Percentiles rank a stretch among this genome's conserved stretches.
Evolutionary conservation across 2,329 filamentous ascomycete genomes (phyloP).

Genomic region (Fusarium tuaranense): DNA sequence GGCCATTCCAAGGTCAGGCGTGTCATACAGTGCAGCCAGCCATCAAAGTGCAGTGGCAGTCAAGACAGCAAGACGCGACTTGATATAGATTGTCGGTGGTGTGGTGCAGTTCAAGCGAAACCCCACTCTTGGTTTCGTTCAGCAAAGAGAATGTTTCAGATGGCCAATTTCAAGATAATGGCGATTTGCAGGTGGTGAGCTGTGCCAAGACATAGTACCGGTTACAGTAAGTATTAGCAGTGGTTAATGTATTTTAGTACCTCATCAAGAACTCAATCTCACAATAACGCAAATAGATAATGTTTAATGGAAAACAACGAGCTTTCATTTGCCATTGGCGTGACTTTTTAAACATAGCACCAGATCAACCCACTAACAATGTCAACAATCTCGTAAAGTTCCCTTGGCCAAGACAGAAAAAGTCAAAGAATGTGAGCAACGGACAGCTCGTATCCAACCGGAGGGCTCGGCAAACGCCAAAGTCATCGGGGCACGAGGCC

Average conservation of each 20-base stretch:
- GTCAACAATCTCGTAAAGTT: neutral
- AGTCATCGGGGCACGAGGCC: slow-evolving; percentile 18
- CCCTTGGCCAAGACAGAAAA: slow-evolving; percentile 10
- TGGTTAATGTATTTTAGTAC: neutral
- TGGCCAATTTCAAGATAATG: neutral
- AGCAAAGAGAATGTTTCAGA: neutral
- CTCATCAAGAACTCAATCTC: neutral
- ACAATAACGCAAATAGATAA: neutral
- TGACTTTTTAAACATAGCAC: neutral
- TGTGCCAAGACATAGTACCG: neutral
- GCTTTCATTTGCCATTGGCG: neutral
- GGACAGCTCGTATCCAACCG: slow-evolving; percentile 33
- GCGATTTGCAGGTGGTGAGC: neutral
- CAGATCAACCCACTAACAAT: slow-evolving; percentile 10
- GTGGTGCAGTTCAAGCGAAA: neutral
- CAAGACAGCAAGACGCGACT: neutral
- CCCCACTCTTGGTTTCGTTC: neutral
- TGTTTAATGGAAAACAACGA: neutral
- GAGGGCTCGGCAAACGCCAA: slow-evolving; percentile 33
- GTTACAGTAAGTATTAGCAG: neutral
- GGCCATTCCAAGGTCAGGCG: neutral
- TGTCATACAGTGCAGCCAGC: neutral
- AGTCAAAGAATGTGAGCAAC: slow-evolving; percentile 7
- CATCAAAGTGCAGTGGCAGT: neutral
- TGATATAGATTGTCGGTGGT: neutral